Base-by-base conservation (phyloP, 2,329 filamentous ascomycete species). In the Fusarium keratoplasticum region DNA sequence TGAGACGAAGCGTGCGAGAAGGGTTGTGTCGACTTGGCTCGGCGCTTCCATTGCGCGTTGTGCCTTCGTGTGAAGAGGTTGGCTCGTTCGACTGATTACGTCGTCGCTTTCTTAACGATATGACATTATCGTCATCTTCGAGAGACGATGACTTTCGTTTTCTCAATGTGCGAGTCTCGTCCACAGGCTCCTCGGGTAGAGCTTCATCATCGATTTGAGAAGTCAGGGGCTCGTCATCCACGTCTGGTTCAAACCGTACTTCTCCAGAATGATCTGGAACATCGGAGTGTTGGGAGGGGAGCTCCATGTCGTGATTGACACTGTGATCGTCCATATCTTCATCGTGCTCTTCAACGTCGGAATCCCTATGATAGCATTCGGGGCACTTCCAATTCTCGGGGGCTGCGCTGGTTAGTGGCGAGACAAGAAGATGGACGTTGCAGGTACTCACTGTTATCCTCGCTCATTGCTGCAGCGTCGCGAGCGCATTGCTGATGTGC, bases 401-500 rank as follows among this genome's bases (percentile, higher is more conserved):
- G 68, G 74, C 87, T 89, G 57, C 2, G 6, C 8, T 6, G 27
- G 61, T 78, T 61, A 78, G 74, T 11, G 36, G 16, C 33, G 20
- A 40, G 9, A 14, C 6, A 27, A 35, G n/a, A 38, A 11, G 29
- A 47, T 8, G 5, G 4, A 18, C 6, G 22, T 11, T 8, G n/a
- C 9, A 16, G 9, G 3, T 7, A 75, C 80, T 66, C 69, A 83
- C 82, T 73, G 27, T 82, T 82, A 25, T 77, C 68, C 57, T 80
- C 78, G 27, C 76, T 82, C 78, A 83, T 78, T 14, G 82, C 81
- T 20, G 77, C 82, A 84, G 90, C 89, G 81, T 93, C 90, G 80
- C 93, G 91, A 67, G 95, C 95, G 84, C 96, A 98, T 88, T 96
- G 93, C 82, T 93, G 92, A 86, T 98, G 96, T 79, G 95, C 96